These are phyloP conservation scores for Candida manassasensis DNA, from an alignment of 805 yeast genomes.

Conservation along the genomic window DNA sequence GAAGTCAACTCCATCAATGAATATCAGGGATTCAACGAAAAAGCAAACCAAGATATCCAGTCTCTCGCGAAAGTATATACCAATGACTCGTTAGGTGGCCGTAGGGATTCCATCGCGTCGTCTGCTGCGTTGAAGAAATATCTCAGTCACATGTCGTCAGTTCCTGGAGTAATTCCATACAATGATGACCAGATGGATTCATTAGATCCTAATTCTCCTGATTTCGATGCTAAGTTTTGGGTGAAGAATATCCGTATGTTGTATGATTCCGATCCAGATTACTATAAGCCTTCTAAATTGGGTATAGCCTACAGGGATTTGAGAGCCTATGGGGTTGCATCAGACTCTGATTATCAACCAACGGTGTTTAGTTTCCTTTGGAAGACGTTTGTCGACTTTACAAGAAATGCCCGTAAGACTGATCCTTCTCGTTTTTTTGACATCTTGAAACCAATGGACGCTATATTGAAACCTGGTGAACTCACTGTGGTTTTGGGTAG, in stretches of 20 bases:
- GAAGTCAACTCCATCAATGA: conserved; percentile 16
- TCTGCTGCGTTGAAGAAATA: conserved; percentile 28
- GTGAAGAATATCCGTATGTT: conserved; percentile 58
- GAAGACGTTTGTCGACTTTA: conserved; percentile 17
- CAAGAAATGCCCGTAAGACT: conserved; percentile 14
- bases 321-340: conserved; percentile 60
- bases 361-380: conserved; percentile 45
- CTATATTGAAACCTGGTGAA: conserved; percentile 34
- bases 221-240: conserved; percentile 61
- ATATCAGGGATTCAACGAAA: conserved; percentile 32
- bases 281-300: conserved; percentile 55
- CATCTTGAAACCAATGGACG: conserved; percentile 33
- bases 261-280: conserved; percentile 51
- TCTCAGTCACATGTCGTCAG: conserved; percentile 48
- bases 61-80: conserved; percentile 42
- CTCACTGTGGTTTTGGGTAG: conserved; percentile 38
- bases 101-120: conserved; percentile 9
- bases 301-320: conserved; percentile 57
- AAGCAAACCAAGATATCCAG: conserved; percentile 30
- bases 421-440: conserved; percentile 25
- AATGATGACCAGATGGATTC: conserved; percentile 24
- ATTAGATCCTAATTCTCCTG: conserved; percentile 58
- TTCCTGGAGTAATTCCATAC: conserved; percentile 45
- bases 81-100: conserved; percentile 9
- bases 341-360: conserved; percentile 63